phyloP scores from a whole-genome alignment of 2,329 filamentous ascomycete species.

The Calonectria pauciramosa region DNA sequence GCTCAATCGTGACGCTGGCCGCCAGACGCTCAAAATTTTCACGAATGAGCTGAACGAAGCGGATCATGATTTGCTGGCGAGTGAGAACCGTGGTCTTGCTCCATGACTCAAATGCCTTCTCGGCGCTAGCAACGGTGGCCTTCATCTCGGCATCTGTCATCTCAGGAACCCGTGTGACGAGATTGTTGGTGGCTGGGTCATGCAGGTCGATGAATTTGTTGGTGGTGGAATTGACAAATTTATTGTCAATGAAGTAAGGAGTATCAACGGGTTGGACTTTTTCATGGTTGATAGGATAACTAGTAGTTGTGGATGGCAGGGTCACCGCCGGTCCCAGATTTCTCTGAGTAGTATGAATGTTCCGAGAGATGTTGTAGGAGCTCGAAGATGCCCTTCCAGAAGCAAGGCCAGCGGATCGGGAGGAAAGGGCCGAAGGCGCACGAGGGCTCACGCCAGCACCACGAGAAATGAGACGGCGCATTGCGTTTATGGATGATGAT shows the following conservation, averaged over 20 bases:
- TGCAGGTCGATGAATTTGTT: conserved; percentile 83
- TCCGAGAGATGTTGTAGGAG: conserved; percentile 59
- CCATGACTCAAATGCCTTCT: conserved; percentile 83
- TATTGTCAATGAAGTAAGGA: conserved; percentile 85
- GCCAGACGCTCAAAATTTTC: conserved; percentile 91
- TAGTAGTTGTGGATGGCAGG: conserved; percentile 67
- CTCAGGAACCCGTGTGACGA: conserved; percentile 86
- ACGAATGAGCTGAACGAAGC: conserved; percentile 82
- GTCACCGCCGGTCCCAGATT: conserved; percentile 67
- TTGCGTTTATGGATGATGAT: conserved; percentile 39
- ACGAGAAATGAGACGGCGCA: conserved; percentile 62
- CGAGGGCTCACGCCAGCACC: conserved; percentile 53
- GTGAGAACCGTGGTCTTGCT: conserved; percentile 78
- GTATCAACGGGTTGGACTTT: conserved; percentile 79
- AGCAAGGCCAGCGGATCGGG: conserved; percentile 47
- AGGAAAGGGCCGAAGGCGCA: conserved; percentile 40
- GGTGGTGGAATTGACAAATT: conserved; percentile 78
- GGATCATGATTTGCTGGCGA: conserved; percentile 90
- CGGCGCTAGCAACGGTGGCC: conserved; percentile 80
- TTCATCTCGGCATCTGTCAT: conserved; percentile 83
- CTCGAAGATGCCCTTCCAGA: conserved; percentile 41
- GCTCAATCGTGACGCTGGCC: conserved; percentile 87
- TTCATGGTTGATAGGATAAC: conserved; percentile 80
- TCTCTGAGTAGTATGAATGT: conserved; percentile 69
- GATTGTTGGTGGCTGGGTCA: conserved; percentile 90